Percentiles rank a stretch among this genome's conserved stretches.
These are phyloP conservation scores for Geotrichum klebahnii DNA, from an alignment of 1,139 yeast species.

Conservation along the genomic window DNA sequence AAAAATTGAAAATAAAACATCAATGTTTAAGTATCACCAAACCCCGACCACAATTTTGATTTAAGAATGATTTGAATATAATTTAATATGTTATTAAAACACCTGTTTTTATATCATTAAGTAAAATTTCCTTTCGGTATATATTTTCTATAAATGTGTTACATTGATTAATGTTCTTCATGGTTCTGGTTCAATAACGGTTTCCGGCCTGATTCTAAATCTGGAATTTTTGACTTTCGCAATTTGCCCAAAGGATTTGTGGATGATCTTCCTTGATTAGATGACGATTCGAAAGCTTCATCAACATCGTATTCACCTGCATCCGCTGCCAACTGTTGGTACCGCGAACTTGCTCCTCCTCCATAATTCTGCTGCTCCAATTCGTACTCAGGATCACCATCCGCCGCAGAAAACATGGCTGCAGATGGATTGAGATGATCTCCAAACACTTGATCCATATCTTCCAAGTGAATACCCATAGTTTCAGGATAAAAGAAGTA, in stretches of 20 bases:
- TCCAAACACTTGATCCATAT: constrained; percentile 78
- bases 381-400: background rate
- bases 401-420: constrained; percentile 5
- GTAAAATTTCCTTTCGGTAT: background rate
- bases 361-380: background rate
- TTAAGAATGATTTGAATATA: too few species aligned
- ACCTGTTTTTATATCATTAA: background rate
- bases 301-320: background rate
- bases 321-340: constrained; percentile 14
- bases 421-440: constrained; percentile 61
- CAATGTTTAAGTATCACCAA: too few species aligned
- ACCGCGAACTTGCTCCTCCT: constrained; percentile 1
- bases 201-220: background rate
- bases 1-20: too few species aligned
- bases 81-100: too few species aligned
- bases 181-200: background rate
- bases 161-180: background rate
- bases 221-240: background rate
- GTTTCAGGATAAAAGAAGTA: constrained; percentile 78
- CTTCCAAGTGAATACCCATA: constrained; percentile 81
- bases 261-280: background rate
- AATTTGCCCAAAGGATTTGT: background rate
- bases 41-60: too few species aligned
- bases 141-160: too few species aligned
- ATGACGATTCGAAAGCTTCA: background rate